These are phyloP conservation scores for Backusella macrospora DNA, from an alignment of 192 early-diverging fungal genomes.

Conservation along the genomic window DNA sequence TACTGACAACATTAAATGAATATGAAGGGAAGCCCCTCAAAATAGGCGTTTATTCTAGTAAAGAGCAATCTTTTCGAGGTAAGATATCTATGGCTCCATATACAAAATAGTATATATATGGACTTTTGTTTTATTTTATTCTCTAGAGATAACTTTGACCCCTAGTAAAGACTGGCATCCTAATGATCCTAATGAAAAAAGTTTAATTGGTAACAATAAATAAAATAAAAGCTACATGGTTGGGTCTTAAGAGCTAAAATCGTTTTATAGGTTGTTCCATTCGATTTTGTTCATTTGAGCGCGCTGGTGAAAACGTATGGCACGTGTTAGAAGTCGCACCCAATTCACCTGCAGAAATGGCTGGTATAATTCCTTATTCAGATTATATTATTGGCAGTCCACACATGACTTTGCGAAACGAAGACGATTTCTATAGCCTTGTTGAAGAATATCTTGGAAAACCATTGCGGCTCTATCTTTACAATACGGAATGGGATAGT, in stretches of 20 bases:
- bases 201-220: constrained; percentile 41
- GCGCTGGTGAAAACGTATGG: constrained; percentile 63
- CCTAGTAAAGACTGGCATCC: constrained; percentile 40
- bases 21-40: constrained; percentile 50
- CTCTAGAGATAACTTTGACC: constrained; percentile 35
- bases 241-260: not conserved
- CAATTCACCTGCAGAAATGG: constrained; percentile 71
- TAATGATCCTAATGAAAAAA: constrained; percentile 36
- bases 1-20: constrained; percentile 48
- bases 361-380: constrained; percentile 63
- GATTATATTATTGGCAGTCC: constrained; percentile 81
- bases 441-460: constrained; percentile 61
- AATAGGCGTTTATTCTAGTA: constrained; percentile 60
- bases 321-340: constrained; percentile 66
- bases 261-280: constrained; percentile 47
- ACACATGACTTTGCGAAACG: constrained; percentile 54
- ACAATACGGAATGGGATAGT: constrained; percentile 65
- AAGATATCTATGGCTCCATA: not conserved
- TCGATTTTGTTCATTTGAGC: constrained; percentile 69
- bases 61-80: constrained; percentile 59
- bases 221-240: not conserved
- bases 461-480: constrained; percentile 67
- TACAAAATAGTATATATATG: not conserved
- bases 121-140: not conserved
- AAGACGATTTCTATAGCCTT: constrained; percentile 68